Percentiles rank a stretch among this genome's conserved stretches.
These are phyloP conservation scores for Mucor sp. DNA, from an alignment of 371 early-diverging fungal species.

Conservation along the genomic window DNA sequence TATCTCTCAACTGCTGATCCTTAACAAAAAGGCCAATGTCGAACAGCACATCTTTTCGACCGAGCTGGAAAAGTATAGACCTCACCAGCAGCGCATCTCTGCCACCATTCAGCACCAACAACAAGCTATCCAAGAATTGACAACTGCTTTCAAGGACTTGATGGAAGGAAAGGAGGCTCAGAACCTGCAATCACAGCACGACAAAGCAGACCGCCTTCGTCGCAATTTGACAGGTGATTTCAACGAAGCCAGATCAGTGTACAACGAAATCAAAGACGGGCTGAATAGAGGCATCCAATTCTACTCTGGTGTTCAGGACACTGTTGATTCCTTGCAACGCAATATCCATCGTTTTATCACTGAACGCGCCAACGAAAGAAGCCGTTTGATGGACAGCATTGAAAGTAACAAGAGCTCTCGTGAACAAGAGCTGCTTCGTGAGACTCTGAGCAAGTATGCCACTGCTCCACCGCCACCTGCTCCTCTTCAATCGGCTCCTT, in stretches of 20 bases:
- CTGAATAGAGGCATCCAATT: constrained; percentile 77
- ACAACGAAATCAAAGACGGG: constrained; percentile 70
- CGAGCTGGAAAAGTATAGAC: constrained; percentile 89
- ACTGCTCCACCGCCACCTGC: constrained; percentile 20
- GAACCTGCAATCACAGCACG: constrained; percentile 67
- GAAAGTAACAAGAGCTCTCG: constrained; percentile 63
- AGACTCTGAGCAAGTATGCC: constrained; percentile 60
- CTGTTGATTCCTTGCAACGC: constrained; percentile 60
- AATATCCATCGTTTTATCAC: constrained; percentile 70
- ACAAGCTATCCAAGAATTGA: constrained; percentile 75
- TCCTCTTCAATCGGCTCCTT: constrained; percentile 20
- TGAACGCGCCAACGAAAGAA: constrained; percentile 71
- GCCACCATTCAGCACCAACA: constrained; percentile 79
- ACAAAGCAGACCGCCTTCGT: constrained; percentile 63
- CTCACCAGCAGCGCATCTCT: constrained; percentile 73
- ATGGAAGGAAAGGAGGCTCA: constrained; percentile 77
- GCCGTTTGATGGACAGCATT: constrained; percentile 59
- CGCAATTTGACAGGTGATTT: constrained; percentile 61
- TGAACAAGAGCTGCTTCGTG: constrained; percentile 74
- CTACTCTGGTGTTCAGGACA: constrained; percentile 72
- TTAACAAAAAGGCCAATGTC: constrained; percentile 78
- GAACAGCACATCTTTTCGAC: constrained; percentile 87
- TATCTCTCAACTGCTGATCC: constrained; percentile 79
- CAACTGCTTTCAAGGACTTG: constrained; percentile 71
- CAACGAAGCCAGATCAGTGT: constrained; percentile 58